Evolutionary conservation across 2,329 filamentous ascomycete genomes (phyloP).

Genomic region (Zymoseptoria crescenta): DNA sequence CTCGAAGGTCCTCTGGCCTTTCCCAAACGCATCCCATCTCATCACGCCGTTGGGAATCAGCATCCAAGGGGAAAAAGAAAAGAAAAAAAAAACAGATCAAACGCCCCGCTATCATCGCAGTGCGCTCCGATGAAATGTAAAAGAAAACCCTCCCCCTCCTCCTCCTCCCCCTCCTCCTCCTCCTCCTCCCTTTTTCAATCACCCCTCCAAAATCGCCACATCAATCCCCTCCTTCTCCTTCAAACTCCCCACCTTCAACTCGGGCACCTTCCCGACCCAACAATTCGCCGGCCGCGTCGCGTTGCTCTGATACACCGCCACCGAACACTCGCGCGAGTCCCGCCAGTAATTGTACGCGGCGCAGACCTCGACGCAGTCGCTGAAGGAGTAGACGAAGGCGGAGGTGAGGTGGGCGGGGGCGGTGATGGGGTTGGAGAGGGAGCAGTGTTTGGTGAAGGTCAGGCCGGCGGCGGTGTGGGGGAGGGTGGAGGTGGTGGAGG

Average conservation of each 20-base stretch:
- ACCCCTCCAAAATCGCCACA: conserved; percentile 18
- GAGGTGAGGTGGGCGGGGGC: conserved; percentile 17
- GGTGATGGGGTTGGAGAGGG: conserved; percentile 23
- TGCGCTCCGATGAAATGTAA: not conserved
- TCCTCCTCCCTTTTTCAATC: not conserved
- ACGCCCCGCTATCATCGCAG: not conserved
- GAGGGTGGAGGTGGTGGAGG: not conserved
- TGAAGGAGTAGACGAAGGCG: conserved; percentile 31
- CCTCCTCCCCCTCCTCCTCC: no score
- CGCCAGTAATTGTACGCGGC: conserved; percentile 25
- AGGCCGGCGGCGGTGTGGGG: conserved; percentile 12
- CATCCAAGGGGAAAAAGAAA: not conserved
- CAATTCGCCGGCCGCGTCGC: conserved; percentile 26
- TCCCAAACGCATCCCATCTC: not conserved
- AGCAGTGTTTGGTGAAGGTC: conserved; percentile 30
- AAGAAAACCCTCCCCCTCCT: no score
- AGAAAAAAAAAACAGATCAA: not conserved
- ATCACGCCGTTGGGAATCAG: not conserved
- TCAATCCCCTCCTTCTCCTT: conserved; percentile 14
- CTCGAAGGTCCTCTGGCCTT: not conserved
- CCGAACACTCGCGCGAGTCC: conserved; percentile 21
- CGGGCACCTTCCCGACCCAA: conserved; percentile 23
- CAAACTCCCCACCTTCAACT: conserved; percentile 9
- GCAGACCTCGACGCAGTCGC: conserved; percentile 31
- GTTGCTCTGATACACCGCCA: conserved; percentile 25